Evolutionary conservation across 176 grass and related monocot species (phyloP).

Genomic region (Saccharum officinarum): DNA sequence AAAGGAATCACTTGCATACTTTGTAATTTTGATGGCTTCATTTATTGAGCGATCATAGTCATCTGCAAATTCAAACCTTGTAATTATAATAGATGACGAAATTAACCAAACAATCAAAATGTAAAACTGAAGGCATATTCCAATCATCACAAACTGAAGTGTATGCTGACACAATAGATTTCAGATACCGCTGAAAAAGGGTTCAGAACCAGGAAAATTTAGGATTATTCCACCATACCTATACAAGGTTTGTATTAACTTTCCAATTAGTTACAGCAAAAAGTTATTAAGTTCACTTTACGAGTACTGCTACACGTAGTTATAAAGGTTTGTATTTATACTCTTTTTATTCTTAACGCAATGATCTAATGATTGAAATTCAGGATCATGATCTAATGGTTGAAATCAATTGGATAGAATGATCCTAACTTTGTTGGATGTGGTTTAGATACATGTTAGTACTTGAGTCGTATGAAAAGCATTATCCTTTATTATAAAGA

Average conservation of each 20-base stretch:
- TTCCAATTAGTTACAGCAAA: neutral
- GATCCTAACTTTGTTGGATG: neutral
- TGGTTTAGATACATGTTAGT: neutral
- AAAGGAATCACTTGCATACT: conserved; percentile 64
- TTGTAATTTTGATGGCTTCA: conserved; percentile 98
- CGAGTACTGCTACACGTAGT: neutral
- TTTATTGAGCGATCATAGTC: conserved; percentile 99
- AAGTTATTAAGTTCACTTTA: neutral
- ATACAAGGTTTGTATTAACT: neutral
- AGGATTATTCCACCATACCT: neutral
- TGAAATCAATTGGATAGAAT: neutral
- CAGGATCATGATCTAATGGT: neutral
- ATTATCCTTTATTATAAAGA: neutral
- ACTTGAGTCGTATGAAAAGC: neutral
- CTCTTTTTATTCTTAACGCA: no score
- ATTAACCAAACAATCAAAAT: neutral
- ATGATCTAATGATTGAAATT: neutral
- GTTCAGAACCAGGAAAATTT: neutral
- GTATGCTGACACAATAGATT: neutral
- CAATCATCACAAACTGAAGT: neutral
- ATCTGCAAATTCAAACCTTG: conserved; percentile 63
- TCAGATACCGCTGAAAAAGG: neutral
- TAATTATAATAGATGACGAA: conserved; percentile 18
- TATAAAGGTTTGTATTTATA: no score
- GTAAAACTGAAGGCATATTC: conserved; percentile 8